Percentiles rank a stretch among this genome's conserved stretches.
phyloP scores from a whole-genome alignment of 768 basidiomycete species.

The Mycena amicta region DNA sequence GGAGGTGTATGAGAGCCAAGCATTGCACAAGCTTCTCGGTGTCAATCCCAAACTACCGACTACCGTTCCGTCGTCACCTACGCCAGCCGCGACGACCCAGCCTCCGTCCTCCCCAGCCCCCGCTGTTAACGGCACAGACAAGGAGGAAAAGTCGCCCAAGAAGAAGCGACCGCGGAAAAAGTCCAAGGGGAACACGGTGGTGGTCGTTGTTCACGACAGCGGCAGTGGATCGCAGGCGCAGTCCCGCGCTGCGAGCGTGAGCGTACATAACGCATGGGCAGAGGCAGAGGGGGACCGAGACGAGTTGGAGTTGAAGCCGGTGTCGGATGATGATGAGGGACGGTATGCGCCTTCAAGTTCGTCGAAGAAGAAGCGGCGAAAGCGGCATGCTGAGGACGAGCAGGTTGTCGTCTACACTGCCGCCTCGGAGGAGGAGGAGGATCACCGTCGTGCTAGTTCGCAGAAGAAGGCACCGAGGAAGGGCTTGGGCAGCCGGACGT shows the following conservation, averaged over 20 bases:
- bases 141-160: conserved; percentile 1
- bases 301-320: too few species aligned
- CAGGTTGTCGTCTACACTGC: conserved; percentile 25
- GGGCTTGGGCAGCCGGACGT: conserved; percentile 17
- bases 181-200: conserved; percentile 2
- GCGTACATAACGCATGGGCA: conserved; percentile 42
- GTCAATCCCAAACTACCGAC: conserved; percentile 37
- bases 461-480: conserved; percentile 9
- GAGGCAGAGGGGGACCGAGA: conserved; percentile 33
- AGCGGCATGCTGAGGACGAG: conserved; percentile 29
- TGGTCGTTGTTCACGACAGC: not conserved
- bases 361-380: conserved; percentile 50
- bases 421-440: not conserved
- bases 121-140: conserved; percentile 15
- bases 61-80: too few species aligned
- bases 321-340: too few species aligned
- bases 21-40: conserved; percentile 62
- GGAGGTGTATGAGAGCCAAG: conserved; percentile 64
- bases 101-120: conserved; percentile 4
- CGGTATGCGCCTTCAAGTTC: conserved; percentile 58
- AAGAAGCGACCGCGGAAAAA: not conserved
- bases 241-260: conserved; percentile 21
- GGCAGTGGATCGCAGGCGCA: conserved; percentile 9
- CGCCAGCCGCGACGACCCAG: not conserved
- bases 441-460: not conserved